Base-by-base conservation (phyloP, 352 stramenopile genomes). In the Phytophthora colocasiae region DNA sequence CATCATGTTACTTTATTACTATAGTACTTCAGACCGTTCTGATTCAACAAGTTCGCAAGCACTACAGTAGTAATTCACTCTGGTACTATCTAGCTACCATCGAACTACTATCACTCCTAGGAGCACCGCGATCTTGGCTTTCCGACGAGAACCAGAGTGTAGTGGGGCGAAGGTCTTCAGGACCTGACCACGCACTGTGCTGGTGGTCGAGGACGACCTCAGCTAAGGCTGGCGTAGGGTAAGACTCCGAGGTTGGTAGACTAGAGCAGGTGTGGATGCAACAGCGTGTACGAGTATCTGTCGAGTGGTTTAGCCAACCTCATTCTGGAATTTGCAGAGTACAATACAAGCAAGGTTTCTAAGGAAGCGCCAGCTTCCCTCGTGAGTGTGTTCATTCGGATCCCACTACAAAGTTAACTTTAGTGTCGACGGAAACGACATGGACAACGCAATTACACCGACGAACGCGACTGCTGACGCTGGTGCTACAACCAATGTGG, bases 121-220 rank as follows among this genome's bases (percentile, higher is more conserved):
- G n/a, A n/a, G n/a, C n/a, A n/a, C n/a, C n/a, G n/a, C n/a, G n/a
- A n/a, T n/a, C n/a, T n/a, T n/a, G n/a, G n/a, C n/a, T n/a, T n/a
- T n/a, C n/a, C n/a, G n/a, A n/a, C n/a, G n/a, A n/a, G n/a, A n/a
- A n/a, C n/a, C n/a, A n/a, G n/a, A 29, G 53, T 53, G 41, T 38
- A 61, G 45, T 63, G 15, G 45, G 56, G 56, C 34, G 24, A 63
- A 4, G 56, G 56, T 63, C 22, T 63, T 56, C 44, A 56, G 6
- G 45, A 56, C 56, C 54, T 62, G 54, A 62, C 31, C 54, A 54
- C 54, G 7, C 34, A 56, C 24, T 31, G 32, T 6, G 56, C 36
- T 63, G 44, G 34, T 24, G 44, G 31, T 24, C 31, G 45, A 56
- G 26, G 31, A 62, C 14, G 31, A 12, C 47, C 17, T 5, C 46